Evolutionary conservation across 2,329 filamentous ascomycete species (phyloP).

Genomic region (Pseudogymnoascus sp.): DNA sequence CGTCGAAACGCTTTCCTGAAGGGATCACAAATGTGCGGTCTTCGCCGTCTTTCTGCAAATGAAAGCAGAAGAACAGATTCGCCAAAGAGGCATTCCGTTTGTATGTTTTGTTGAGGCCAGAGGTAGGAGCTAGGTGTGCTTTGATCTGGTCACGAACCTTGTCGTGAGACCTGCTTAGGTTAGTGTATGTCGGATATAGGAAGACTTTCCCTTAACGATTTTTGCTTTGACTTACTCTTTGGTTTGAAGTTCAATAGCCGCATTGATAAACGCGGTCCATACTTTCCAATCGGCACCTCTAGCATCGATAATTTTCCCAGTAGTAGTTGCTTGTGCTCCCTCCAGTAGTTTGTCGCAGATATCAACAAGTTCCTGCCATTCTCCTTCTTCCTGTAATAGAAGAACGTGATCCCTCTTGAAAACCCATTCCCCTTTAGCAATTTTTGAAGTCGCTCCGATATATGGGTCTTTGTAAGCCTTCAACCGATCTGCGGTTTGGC

Average conservation of each 20-base stretch:
- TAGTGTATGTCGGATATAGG: neutral
- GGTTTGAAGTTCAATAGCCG: slow-evolving; percentile 20
- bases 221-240: slow-evolving; percentile 20
- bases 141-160: slow-evolving; percentile 23
- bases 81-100: slow-evolving; percentile 30
- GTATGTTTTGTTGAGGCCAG: slow-evolving; percentile 29
- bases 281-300: slow-evolving; percentile 29
- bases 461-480: slow-evolving; percentile 25
- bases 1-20: neutral
- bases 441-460: slow-evolving; percentile 27
- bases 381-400: slow-evolving; percentile 19
- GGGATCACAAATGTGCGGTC: slow-evolving; percentile 2
- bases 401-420: slow-evolving; percentile 27
- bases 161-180: slow-evolving; percentile 8
- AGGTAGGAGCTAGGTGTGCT: slow-evolving; percentile 25
- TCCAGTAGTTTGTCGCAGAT: slow-evolving; percentile 22
- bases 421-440: slow-evolving; percentile 30
- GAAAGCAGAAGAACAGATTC: neutral
- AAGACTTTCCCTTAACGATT: slow-evolving; percentile 14
- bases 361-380: slow-evolving; percentile 26
- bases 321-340: slow-evolving; percentile 24
- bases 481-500: slow-evolving; percentile 22
- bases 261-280: slow-evolving; percentile 26
- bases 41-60: neutral
- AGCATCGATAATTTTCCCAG: slow-evolving; percentile 23